These are phyloP conservation scores for Cercophora sp. DNA, from an alignment of 495 filamentous ascomycete genomes.

Conservation along the genomic window DNA sequence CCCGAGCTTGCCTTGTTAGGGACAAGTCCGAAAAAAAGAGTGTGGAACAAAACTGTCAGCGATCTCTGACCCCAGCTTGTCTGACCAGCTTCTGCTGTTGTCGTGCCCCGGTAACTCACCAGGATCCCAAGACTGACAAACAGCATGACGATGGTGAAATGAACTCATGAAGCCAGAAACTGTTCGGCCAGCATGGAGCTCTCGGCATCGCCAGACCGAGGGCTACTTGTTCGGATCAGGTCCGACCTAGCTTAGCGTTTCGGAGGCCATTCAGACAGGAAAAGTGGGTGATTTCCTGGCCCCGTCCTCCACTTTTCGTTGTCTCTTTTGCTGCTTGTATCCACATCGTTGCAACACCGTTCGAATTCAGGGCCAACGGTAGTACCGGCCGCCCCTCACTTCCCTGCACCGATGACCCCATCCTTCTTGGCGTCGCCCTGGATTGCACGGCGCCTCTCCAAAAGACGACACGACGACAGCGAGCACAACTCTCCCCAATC, in stretches of 20 bases:
- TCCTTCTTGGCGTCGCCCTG: constrained; percentile 3
- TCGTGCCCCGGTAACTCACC: not conserved
- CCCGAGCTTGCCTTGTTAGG: no score
- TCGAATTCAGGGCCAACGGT: not conserved
- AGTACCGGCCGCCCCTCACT: not conserved
- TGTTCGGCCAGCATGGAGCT: no score
- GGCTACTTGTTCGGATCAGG: not conserved
- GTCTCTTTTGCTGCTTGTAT: not conserved
- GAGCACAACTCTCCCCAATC: constrained; percentile 2
- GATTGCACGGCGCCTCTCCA: not conserved
- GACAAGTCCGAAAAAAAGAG: no score
- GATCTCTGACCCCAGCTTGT: no score
- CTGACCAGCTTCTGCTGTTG: not conserved
- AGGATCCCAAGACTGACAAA: not conserved
- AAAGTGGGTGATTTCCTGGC: not conserved
- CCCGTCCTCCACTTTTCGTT: not conserved
- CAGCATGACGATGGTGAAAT: constrained; percentile 7
- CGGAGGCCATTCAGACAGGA: not conserved
- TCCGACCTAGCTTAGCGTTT: not conserved
- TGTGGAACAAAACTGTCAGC: not conserved
- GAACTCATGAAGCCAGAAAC: no score
- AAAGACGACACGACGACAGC: not conserved
- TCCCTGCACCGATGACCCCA: not conserved
- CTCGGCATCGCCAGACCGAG: no score
- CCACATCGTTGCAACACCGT: constrained; percentile 10